These are phyloP conservation scores for Saturnispora sekii DNA, from an alignment of 805 yeast genomes.

Conservation along the genomic window DNA sequence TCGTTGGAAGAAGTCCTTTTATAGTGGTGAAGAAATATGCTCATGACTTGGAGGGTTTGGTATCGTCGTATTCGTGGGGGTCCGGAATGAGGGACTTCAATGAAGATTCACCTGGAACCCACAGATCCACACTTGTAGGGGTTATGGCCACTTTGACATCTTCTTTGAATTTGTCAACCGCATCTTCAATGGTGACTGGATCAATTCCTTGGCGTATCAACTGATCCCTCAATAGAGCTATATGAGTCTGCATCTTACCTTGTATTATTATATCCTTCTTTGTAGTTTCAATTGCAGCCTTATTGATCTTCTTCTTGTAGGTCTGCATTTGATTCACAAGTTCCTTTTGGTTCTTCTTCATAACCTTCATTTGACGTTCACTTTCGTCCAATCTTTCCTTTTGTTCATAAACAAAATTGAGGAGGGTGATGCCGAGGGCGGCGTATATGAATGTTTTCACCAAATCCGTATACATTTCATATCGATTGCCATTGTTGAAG, in stretches of 20 bases:
- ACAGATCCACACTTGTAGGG: constrained; percentile 45
- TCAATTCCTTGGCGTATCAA: constrained; percentile 44
- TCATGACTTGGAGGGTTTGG: constrained; percentile 2
- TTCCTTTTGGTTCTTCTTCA: constrained; percentile 24
- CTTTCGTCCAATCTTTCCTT: constrained; percentile 18
- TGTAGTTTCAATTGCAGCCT: constrained; percentile 44
- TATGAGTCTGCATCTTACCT: constrained; percentile 55
- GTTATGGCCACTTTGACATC: constrained; percentile 50
- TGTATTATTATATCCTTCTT: constrained; percentile 37
- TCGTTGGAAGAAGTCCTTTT: constrained; percentile 3
- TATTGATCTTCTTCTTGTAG: constrained; percentile 42
- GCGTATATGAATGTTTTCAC: constrained; percentile 11
- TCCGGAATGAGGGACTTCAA: constrained; percentile 48
- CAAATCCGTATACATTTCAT: constrained; percentile 2
- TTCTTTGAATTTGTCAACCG: constrained; percentile 44
- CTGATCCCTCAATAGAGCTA: constrained; percentile 56
- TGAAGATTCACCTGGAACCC: constrained; percentile 47
- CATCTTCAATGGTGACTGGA: constrained; percentile 49
- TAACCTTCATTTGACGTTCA: constrained; percentile 18
- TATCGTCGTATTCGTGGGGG: constrained; percentile 46
- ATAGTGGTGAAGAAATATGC: constrained; percentile 3
- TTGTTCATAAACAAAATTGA: constrained; percentile 11
- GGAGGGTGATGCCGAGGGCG: constrained; percentile 8
- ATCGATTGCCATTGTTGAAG: neutral
- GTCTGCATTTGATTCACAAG: constrained; percentile 40